Conservation (phyloP, 148 eudicot genomes). For the Arbutus unedo region DNA sequence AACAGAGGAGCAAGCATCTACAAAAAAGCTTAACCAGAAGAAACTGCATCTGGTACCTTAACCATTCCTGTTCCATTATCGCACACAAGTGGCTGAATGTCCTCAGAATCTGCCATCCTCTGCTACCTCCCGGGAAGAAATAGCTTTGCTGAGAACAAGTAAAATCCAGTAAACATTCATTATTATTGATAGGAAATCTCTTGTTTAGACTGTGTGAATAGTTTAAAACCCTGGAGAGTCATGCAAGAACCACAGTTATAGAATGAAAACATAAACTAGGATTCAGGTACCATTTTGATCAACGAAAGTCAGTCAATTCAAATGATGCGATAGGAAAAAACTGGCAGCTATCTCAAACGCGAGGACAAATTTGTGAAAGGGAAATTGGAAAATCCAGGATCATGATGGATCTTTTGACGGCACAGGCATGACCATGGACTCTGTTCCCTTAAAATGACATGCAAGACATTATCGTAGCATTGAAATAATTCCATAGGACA, state of each 20-base stretch:
- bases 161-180: neutral
- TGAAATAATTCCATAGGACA: neutral
- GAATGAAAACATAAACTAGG: neutral
- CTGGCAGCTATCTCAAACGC: neutral
- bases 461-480: neutral
- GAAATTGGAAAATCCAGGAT: neutral
- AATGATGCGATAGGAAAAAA: neutral
- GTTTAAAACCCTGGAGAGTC: neutral
- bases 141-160: slow-evolving; percentile 14
- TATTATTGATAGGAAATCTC: neutral
- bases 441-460: neutral
- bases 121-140: slow-evolving; percentile 28
- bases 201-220: neutral
- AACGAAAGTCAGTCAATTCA: neutral
- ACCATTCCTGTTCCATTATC: slow-evolving; percentile 91
- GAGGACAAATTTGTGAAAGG: neutral
- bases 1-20: slow-evolving; percentile 1
- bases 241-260: neutral
- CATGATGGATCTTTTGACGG: neutral
- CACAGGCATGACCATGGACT: neutral
- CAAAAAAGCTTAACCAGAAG: neutral
- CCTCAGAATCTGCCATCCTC: slow-evolving; percentile 75
- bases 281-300: neutral
- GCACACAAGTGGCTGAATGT: slow-evolving; percentile 82
- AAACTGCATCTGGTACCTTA: slow-evolving; percentile 38